Conservation (phyloP, 2,329 filamentous ascomycete species). For the Fusarium pseudograminearum region DNA sequence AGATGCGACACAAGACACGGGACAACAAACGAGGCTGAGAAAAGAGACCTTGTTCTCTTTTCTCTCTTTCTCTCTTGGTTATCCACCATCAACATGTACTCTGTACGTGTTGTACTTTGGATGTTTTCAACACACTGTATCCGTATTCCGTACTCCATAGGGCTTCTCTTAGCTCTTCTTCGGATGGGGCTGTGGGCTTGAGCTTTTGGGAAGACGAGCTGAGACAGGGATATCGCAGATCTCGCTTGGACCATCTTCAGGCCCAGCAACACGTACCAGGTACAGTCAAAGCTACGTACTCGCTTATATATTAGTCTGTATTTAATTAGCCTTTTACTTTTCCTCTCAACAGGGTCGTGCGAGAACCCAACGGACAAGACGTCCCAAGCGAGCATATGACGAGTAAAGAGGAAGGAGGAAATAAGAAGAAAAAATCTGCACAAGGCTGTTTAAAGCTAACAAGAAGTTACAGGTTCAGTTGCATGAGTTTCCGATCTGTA, state of each 20-base stretch:
- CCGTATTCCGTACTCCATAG: not conserved
- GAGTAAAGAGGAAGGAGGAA: not conserved
- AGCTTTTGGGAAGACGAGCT: conserved; percentile 4
- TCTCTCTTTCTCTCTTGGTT: not conserved
- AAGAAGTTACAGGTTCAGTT: not conserved
- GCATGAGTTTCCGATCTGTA: not conserved
- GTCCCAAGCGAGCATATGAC: not conserved
- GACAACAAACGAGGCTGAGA: not conserved
- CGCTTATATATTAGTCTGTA: not conserved
- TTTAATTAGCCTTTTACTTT: not conserved
- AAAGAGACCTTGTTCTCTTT: not conserved
- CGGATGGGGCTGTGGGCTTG: conserved; percentile 6
- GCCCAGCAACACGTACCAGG: not conserved
- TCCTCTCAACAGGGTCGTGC: not conserved
- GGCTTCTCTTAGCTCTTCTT: not conserved
- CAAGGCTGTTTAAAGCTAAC: not conserved
- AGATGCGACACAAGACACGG: not conserved
- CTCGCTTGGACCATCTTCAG: conserved; percentile 6
- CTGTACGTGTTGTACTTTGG: not conserved
- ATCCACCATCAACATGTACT: not conserved
- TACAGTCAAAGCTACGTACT: not conserved
- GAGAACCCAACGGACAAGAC: not conserved
- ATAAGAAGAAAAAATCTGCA: not conserved
- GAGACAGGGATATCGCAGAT: conserved; percentile 10
- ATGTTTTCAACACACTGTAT: not conserved